Base-by-base conservation (phyloP, 495 filamentous ascomycete genomes). In the Neurospora terricola region DNA sequence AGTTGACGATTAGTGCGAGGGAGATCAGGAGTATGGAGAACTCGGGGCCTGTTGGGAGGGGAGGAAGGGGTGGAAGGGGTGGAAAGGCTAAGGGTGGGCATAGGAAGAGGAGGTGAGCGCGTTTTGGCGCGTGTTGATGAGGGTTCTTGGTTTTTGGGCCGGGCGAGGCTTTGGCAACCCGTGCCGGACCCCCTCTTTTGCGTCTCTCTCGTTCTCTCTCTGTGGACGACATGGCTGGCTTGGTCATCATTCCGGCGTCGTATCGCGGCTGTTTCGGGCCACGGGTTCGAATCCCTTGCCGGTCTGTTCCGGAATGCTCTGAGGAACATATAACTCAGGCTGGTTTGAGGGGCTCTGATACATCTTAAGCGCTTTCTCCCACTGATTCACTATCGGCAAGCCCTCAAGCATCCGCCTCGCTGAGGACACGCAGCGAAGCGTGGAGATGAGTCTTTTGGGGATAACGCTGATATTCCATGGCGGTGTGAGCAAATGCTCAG, bases 1-100 rank as follows among this genome's bases (percentile, higher is more conserved):
- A 91, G 75, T 80, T 98, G 82, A 91, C 87, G 75, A 82, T 98
- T 75, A 96, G 91, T 79, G 89, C 89, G 79, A 87, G 86, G 72
- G 96, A 98, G 80, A 86, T 97, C 34, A 82, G 83, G 70, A 83
- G 86, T 71, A 93, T 98, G 71, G 89, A 87, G 76, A 23, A 72
- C 73, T 37, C 73, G 76, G 36, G 78, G 5, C 54, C 54, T 66
- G 81, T 78, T 38, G 75, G 79, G 74, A 74, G 78, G 42, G 74
- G 77, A 21, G 73, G 73, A 76, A 40, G 73, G 74, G 77, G 69
- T 70, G 78, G 75, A 75, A 80, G 71, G 76, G 79, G 72, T 76
- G 80, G 72, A 71, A 77, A 75, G 75, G 75, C 1, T 18, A 43
- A 43, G 9, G 42, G 38, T 5, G 70, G 21, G 66, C 66, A 59